phyloP scores from a whole-genome alignment of 2,329 filamentous ascomycete species.

The Blumeria hordei region DNA sequence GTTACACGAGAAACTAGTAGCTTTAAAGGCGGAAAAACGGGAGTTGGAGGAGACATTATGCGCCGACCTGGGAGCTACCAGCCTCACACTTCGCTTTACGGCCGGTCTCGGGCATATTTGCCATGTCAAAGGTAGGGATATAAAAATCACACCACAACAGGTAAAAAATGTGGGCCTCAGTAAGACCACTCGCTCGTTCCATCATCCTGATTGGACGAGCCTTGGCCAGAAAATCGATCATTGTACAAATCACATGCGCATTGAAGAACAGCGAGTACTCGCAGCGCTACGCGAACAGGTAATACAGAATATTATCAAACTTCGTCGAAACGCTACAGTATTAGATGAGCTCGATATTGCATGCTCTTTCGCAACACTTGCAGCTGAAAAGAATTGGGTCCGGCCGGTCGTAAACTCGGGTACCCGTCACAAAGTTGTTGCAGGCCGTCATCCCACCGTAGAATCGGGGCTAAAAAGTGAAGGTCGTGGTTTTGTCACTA shows the following conservation, averaged over 20 bases:
- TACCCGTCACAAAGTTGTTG: conserved; percentile 50
- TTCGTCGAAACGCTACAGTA: conserved; percentile 73
- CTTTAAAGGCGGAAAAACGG: conserved; percentile 33
- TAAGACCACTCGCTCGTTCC: conserved; percentile 65
- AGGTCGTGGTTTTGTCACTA: conserved; percentile 60
- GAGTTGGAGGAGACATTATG: conserved; percentile 36
- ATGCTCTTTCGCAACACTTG: conserved; percentile 62
- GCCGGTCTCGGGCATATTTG: conserved; percentile 73
- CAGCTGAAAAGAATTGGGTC: conserved; percentile 45
- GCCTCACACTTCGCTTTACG: conserved; percentile 63
- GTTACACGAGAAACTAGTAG: conserved; percentile 43
- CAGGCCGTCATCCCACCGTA: conserved; percentile 79
- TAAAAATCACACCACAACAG: conserved; percentile 13
- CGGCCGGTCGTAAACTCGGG: conserved; percentile 47
- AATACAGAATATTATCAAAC: conserved; percentile 56
- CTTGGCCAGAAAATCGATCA: conserved; percentile 64
- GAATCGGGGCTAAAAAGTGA: conserved; percentile 58
- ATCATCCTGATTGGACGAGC: conserved; percentile 60
- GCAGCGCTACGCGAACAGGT: conserved; percentile 48
- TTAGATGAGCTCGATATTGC: conserved; percentile 84
- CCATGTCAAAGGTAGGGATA: conserved; percentile 67
- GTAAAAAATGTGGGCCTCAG: conserved; percentile 43
- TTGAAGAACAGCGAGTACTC: conserved; percentile 68
- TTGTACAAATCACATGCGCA: conserved; percentile 49
- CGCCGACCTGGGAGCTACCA: conserved; percentile 32